Conservation (phyloP, 805 yeast genomes). For the Saccharomycopsis olivae region DNA sequence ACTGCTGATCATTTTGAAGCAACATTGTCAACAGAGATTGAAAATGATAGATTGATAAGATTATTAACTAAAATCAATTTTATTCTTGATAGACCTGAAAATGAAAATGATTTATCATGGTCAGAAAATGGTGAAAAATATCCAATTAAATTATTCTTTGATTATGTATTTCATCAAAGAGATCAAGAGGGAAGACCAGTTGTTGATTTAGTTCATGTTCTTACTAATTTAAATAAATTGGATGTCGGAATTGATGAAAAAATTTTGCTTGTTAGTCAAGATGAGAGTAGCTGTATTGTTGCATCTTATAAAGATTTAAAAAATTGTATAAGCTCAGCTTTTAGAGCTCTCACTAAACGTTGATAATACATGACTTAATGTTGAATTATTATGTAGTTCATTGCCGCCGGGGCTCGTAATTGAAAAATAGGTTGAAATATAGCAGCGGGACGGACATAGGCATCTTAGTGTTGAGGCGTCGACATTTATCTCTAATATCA, state of each 20-base stretch:
- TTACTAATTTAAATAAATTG: constrained; percentile 71
- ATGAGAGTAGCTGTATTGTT: constrained; percentile 77
- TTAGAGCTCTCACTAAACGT: constrained; percentile 10
- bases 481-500: too few relatives aligned
- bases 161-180: constrained; percentile 75
- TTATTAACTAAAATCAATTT: constrained; percentile 73
- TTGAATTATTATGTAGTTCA: too few relatives aligned
- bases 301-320: constrained; percentile 77
- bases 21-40: constrained; percentile 61
- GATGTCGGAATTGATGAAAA: constrained; percentile 89
- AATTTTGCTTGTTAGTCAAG: constrained; percentile 68
- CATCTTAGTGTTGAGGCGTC: too few relatives aligned
- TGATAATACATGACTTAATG: too few relatives aligned
- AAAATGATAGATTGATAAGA: constrained; percentile 80
- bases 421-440: too few relatives aligned
- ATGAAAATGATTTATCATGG: constrained; percentile 47
- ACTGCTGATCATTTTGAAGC: constrained; percentile 50
- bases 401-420: too few relatives aligned
- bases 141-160: constrained; percentile 64
- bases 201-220: constrained; percentile 72
- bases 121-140: constrained; percentile 68
- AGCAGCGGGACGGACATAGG: too few relatives aligned
- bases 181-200: constrained; percentile 71
- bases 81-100: constrained; percentile 65
- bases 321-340: constrained; percentile 39